These are phyloP conservation scores for Taphrina communis DNA, from an alignment of 1,139 yeast genomes.

Conservation along the genomic window DNA sequence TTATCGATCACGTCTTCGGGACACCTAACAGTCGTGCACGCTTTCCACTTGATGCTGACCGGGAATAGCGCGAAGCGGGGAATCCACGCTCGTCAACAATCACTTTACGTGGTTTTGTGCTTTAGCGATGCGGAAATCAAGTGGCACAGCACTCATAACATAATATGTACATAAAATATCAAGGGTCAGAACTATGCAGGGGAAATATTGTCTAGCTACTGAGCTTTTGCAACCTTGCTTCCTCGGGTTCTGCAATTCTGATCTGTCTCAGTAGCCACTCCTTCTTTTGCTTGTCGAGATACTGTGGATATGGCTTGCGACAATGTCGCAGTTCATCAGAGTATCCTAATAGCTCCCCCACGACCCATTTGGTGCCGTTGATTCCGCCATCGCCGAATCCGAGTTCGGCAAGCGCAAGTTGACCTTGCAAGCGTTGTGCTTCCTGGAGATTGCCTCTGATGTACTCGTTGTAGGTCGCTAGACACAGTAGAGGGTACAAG, in stretches of 20 bases:
- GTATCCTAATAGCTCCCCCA: background rate
- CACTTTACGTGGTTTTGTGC: too few relatives aligned
- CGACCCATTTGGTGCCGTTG: conserved; percentile 5
- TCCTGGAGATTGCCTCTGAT: conserved; percentile 43
- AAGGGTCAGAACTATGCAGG: too few relatives aligned
- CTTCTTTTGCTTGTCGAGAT: background rate
- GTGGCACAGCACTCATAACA: too few relatives aligned
- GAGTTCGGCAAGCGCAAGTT: conserved; percentile 42
- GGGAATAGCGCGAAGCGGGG: too few relatives aligned
- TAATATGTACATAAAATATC: too few relatives aligned
- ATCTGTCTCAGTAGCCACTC: conserved; percentile 2
- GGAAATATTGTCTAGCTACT: background rate
- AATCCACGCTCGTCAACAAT: too few relatives aligned
- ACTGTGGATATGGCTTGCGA: conserved; percentile 1
- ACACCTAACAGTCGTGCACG: too few relatives aligned
- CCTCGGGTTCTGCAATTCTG: background rate
- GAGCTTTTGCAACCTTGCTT: background rate
- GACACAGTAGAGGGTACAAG: conserved; percentile 46
- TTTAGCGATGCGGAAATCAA: too few relatives aligned
- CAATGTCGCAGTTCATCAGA: background rate
- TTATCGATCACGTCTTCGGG: too few relatives aligned
- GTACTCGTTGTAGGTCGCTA: conserved; percentile 43
- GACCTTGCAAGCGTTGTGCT: conserved; percentile 43
- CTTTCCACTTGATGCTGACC: too few relatives aligned
- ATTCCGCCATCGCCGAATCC: conserved; percentile 3